A percentile compares a stretch with the other conserved stretches of the same genome.
Evolutionary conservation across 768 basidiomycete genomes (phyloP).

Genomic region (Trametes cingulata): DNA sequence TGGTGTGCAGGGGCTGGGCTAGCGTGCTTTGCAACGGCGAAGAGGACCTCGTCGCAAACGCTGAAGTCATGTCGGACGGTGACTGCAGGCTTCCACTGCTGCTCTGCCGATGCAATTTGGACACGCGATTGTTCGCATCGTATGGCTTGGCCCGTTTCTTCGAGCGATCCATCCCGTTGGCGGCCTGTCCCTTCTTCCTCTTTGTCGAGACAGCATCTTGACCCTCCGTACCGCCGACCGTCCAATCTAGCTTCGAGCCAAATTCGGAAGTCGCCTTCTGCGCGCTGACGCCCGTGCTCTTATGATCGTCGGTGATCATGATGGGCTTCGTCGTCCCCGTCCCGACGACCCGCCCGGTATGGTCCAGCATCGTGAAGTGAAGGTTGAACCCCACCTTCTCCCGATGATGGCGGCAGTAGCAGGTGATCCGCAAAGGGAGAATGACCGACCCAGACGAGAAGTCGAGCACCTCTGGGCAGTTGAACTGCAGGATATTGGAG

Average conservation of each 20-base stretch:
- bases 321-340: constrained; percentile 84
- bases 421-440: constrained; percentile 94
- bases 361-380: constrained; percentile 82
- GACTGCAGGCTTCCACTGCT: constrained; percentile 35
- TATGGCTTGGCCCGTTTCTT: constrained; percentile 76
- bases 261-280: constrained; percentile 24
- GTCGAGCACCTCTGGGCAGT: constrained; percentile 87
- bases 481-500: constrained; percentile 91
- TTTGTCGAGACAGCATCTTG: constrained; percentile 44
- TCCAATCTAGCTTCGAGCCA: constrained; percentile 18
- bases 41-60: constrained; percentile 33
- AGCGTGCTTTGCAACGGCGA: constrained; percentile 28
- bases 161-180: constrained; percentile 28
- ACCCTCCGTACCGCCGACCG: constrained; percentile 11
- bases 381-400: constrained; percentile 96
- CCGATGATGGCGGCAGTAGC: constrained; percentile 97
- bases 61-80: constrained; percentile 30
- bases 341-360: constrained; percentile 77
- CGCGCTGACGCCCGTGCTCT: constrained; percentile 55
- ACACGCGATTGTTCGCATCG: constrained; percentile 41
- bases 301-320: constrained; percentile 99
- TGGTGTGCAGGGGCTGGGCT: background rate
- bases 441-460: constrained; percentile 85
- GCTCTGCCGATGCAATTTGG: constrained; percentile 29
- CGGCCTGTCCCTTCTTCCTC: constrained; percentile 47